Evolutionary conservation across 306 rosid species (phyloP), one percentile per base, ranked within the genome.

Genomic region (Begonia fuchsioides): DNA sequence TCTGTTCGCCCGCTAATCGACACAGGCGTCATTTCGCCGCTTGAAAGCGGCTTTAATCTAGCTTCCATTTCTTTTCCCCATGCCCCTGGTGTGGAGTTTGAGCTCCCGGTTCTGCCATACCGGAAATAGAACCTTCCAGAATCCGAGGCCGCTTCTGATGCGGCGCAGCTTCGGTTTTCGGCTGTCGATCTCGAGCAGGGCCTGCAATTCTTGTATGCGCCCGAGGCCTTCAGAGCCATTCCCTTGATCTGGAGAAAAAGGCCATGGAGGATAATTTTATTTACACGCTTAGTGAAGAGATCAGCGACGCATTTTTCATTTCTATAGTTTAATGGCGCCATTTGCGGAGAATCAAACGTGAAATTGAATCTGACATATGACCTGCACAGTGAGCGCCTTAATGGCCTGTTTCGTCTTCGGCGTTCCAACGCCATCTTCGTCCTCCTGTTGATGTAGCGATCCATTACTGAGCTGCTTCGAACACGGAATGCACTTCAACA

Each of bases 1-100:
- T 57, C 61, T 11, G 61, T 57, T 47, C 61, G 61, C 51, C 63
- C 63, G 50, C 63, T 58, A 39, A 74, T 92, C 1, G 98, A 90
- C 13, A 94, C 73, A n/a, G 98, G 95, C 4, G 95, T 90, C 56
- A 73, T 93, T 69, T 90, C 95, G 10, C 94, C 98, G 39, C 98
- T 90, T 3, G 95, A 85, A 43, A 84, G 75, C 52, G 79, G 83
- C 69, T 88, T 88, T 55, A 88, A 63, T 32, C 88, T 72, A 2
- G 71, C 68, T 56, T 83, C 93, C 94, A 74, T 76, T 64, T 72
- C 94, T 66, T 78, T 88, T 18, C 95, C 90, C 97, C 95, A 81
- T 50, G 70, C 40, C 73, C 83, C 82, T 1, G 95, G 94, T 35
- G 92, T 90, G 26, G 98, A 90, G 68, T 69, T 85, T 43, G 93